Evolutionary conservation across 495 filamentous ascomycete species (phyloP), one percentile per base, ranked within the genome.

Genomic region (Talaromyces borbonicus): DNA sequence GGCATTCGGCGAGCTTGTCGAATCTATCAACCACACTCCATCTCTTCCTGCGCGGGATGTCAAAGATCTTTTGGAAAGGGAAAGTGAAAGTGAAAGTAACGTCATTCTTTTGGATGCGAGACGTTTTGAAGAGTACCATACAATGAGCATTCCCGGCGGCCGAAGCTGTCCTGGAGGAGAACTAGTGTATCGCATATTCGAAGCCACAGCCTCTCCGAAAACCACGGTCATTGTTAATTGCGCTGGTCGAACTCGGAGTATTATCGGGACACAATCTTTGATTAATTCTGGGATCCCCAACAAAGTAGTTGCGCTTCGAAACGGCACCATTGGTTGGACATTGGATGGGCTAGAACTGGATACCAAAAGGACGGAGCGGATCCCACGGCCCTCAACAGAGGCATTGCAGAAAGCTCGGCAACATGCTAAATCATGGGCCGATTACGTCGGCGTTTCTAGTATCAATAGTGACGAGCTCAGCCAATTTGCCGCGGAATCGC

Each of bases 271-370:
- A 1, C 56, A 59, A 30, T 57, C 56, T 5, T 36, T 59, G 30
- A 38, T 59, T 35, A 55, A 59, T 24, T 49, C 52, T 14, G 22
- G 33, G 11, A 48, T 59, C 11, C 56, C 56, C 0, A 59, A 59
- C 31, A 55, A 48, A 36, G 54, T 59, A 8, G 14, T 52, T 27
- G 56, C 56, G 14, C 52, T 59, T 4, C 51, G 56, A 20, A 59
- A 59, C 46, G 56, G 56, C 8, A 59, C 56, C 1, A 59, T 59
- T 23, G 56, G 56, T 4, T 59, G 56, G 56, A 59, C 52, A 23
- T 44, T 59, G 43, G 56, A 59, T 3, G 54, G 52, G 8, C 31
- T 59, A 23, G 37, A 53, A 26, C 22, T 59, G 8, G 54, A 59
- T 9, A 52, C 44, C 0, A 20, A 40, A 0, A 51, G 48, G 24